Conservation (phyloP, 352 stramenopile species). For the Phytophthora melonis region DNA sequence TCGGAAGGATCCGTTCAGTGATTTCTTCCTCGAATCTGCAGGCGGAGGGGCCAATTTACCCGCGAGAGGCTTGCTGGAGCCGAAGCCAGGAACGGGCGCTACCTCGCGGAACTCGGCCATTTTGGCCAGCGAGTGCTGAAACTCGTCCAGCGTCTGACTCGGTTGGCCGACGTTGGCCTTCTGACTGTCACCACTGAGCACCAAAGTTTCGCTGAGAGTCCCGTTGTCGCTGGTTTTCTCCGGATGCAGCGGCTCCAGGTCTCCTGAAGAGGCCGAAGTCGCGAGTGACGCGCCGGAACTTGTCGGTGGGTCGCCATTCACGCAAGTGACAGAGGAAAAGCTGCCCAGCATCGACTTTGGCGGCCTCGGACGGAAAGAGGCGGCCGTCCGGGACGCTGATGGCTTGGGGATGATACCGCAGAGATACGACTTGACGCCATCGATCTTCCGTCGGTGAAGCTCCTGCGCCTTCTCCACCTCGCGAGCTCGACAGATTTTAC, state of each 20-base stretch:
- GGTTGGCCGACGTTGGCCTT: neutral
- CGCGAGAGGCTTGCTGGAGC: slow-evolving; percentile 5
- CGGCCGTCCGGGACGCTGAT: slow-evolving; percentile 23
- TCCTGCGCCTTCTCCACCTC: slow-evolving; percentile 79
- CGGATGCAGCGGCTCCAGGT: slow-evolving; percentile 3
- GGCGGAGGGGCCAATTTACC: slow-evolving; percentile 29
- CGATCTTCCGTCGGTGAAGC: slow-evolving; percentile 78
- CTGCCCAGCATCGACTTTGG: slow-evolving; percentile 19
- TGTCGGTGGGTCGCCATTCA: neutral
- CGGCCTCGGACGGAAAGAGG: slow-evolving; percentile 29
- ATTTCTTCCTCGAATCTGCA: slow-evolving; percentile 35
- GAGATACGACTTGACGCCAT: slow-evolving; percentile 70
- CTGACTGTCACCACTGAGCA: slow-evolving; percentile 3
- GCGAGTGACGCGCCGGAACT: slow-evolving; percentile 6
- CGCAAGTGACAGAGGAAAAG: slow-evolving; percentile 14
- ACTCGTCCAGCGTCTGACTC: slow-evolving; percentile 24
- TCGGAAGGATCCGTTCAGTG: slow-evolving; percentile 61
- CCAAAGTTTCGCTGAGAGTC: slow-evolving; percentile 3
- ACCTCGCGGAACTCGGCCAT: slow-evolving; percentile 61
- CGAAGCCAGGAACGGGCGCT: slow-evolving; percentile 33
- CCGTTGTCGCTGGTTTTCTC: slow-evolving; percentile 1
- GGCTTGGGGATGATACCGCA: slow-evolving; percentile 47
- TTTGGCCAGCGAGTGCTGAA: slow-evolving; percentile 51
- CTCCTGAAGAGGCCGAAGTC: neutral
- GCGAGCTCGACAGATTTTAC: slow-evolving; percentile 73